Conservation (phyloP, 176 grass and related monocot genomes). For the Hyparrhenia diplandra region DNA sequence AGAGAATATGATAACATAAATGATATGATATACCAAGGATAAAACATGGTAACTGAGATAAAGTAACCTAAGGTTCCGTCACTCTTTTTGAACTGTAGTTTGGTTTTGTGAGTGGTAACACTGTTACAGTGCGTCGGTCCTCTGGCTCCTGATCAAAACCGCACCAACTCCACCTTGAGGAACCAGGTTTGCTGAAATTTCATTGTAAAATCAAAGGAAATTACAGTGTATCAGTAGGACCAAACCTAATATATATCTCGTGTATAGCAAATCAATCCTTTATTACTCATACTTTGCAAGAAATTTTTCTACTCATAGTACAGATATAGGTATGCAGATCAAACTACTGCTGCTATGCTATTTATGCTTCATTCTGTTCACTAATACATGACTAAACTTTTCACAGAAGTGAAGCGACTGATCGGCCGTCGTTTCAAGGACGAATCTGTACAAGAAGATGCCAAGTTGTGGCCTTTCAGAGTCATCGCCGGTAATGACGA, state of each 20-base stretch:
- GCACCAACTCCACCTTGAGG: too few relatives aligned
- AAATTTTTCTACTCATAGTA: too few relatives aligned
- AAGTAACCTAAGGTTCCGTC: not conserved
- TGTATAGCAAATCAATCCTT: not conserved
- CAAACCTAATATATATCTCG: not conserved
- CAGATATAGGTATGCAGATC: too few relatives aligned
- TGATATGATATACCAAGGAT: not conserved
- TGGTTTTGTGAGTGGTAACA: too few relatives aligned
- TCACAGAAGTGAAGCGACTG: conserved; percentile 59
- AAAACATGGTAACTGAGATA: not conserved
- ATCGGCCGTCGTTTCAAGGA: conserved; percentile 58
- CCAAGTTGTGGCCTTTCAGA: conserved; percentile 61
- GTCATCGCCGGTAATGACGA: conserved; percentile 32
- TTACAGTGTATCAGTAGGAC: too few relatives aligned
- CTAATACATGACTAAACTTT: not conserved
- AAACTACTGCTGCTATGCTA: not conserved
- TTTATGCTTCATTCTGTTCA: not conserved
- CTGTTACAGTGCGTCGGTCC: too few relatives aligned
- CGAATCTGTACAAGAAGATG: conserved; percentile 36
- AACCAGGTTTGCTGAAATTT: too few relatives aligned
- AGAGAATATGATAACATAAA: too few relatives aligned
- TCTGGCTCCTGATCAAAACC: too few relatives aligned
- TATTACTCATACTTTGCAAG: too few relatives aligned
- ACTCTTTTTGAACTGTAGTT: not conserved
- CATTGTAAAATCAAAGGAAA: too few relatives aligned